A percentile compares a stretch with the other conserved stretches of the same genome.
Evolutionary conservation across 2,329 filamentous ascomycete genomes (phyloP).

Genomic region (Aspergillus arachidicola): DNA sequence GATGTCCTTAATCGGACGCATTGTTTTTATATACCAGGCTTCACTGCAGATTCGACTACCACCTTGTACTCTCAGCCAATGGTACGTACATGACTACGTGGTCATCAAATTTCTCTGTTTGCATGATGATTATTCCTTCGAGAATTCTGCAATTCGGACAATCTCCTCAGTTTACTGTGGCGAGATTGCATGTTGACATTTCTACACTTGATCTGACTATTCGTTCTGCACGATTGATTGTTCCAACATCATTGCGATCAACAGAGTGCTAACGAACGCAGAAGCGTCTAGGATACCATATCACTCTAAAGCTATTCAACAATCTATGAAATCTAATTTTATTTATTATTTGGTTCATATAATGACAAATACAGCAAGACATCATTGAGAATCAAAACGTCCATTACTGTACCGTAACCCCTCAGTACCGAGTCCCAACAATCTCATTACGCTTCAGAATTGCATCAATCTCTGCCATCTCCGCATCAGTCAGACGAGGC

Average conservation of each 20-base stretch:
- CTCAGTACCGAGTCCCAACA: conserved; percentile 31
- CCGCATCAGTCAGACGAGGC: conserved; percentile 34
- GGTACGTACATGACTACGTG: neutral
- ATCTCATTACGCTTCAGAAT: conserved; percentile 52
- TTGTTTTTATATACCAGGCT: neutral
- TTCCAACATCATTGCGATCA: conserved; percentile 9
- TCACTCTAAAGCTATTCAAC: neutral
- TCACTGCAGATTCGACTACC: neutral
- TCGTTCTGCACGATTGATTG: conserved; percentile 4
- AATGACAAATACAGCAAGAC: neutral
- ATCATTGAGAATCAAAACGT: neutral
- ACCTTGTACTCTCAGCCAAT: neutral
- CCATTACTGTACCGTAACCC: neutral
- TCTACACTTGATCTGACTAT: conserved; percentile 52
- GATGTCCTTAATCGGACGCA: neutral
- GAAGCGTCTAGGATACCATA: neutral
- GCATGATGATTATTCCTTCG: conserved; percentile 40
- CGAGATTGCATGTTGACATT: conserved; percentile 49
- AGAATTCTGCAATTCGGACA: conserved; percentile 53
- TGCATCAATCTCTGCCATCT: conserved; percentile 54
- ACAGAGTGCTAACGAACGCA: conserved; percentile 18
- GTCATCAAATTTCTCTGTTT: neutral
- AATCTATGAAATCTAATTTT: no score
- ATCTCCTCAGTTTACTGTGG: conserved; percentile 35
- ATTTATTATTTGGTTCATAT: neutral